Evolutionary conservation across 1,139 yeast genomes (phyloP).

Genomic region (Pichia cactophila): DNA sequence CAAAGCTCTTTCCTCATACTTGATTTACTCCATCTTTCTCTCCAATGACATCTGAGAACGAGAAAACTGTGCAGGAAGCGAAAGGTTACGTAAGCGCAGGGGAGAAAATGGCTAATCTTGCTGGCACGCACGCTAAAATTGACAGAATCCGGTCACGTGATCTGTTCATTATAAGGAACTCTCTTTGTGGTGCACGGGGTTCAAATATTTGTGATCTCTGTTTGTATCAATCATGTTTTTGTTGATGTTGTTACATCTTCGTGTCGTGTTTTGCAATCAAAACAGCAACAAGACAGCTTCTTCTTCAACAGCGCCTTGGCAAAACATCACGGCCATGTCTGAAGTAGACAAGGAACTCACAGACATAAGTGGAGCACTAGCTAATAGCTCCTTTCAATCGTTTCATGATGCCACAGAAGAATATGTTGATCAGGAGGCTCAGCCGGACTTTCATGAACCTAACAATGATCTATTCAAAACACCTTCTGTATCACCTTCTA

Average conservation of each 20-base stretch:
- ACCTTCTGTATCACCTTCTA: constrained; percentile 1
- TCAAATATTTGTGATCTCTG: too few species aligned
- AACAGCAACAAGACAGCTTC: not conserved
- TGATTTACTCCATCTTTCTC: not conserved
- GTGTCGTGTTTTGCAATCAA: not conserved
- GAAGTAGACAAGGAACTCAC: not conserved
- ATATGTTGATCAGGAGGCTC: constrained; percentile 5
- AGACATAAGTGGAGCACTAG: constrained; percentile 1
- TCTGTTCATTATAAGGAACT: too few species aligned
- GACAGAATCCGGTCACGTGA: not conserved
- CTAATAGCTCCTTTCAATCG: constrained; percentile 8
- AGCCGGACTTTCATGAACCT: not conserved
- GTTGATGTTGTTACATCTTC: not conserved
- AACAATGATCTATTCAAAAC: not conserved
- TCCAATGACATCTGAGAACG: not conserved
- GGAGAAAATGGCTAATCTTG: not conserved
- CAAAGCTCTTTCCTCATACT: not conserved
- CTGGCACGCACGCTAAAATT: not conserved
- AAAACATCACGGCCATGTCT: not conserved
- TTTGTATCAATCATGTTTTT: not conserved
- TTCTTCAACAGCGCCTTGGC: too few species aligned
- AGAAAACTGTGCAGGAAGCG: not conserved
- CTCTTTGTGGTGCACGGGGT: not conserved
- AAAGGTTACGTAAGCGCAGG: not conserved
- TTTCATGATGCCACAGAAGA: not conserved